Evolutionary conservation across 208 protist genomes (phyloP).

Genomic region (Vickermania ingenoplastis): DNA sequence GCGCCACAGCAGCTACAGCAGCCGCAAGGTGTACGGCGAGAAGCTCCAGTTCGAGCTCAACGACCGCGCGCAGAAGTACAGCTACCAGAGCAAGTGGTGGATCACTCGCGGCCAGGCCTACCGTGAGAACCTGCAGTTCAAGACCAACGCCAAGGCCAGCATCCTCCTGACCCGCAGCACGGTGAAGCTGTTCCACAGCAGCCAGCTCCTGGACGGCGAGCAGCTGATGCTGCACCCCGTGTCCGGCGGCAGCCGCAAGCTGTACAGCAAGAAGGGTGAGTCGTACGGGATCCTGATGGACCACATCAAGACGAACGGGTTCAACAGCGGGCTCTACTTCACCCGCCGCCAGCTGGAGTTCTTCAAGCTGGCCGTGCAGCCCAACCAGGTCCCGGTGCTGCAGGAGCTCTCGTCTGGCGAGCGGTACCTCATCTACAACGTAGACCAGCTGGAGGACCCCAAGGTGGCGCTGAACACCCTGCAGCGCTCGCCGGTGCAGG

Average conservation of each 20-base stretch:
- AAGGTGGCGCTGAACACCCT: slow-evolving; percentile 71
- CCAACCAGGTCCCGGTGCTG: slow-evolving; percentile 45
- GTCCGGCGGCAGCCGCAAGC: slow-evolving; percentile 59
- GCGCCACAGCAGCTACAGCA: slow-evolving; percentile 84
- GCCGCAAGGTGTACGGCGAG: slow-evolving; percentile 69
- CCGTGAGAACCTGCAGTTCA: slow-evolving; percentile 77
- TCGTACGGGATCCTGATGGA: slow-evolving; percentile 40
- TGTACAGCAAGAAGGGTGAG: slow-evolving; percentile 66
- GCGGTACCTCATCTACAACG: slow-evolving; percentile 78
- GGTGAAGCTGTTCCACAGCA: slow-evolving; percentile 70
- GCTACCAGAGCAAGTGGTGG: slow-evolving; percentile 82
- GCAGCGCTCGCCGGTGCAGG: slow-evolving; percentile 60
- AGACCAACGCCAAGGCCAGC: slow-evolving; percentile 46
- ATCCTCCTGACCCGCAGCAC: slow-evolving; percentile 63
- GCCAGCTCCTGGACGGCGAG: slow-evolving; percentile 66
- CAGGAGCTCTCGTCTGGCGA: slow-evolving; percentile 60
- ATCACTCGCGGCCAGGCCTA: slow-evolving; percentile 57
- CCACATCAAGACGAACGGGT: slow-evolving; percentile 73
- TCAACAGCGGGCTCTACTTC: slow-evolving; percentile 87
- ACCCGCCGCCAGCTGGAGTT: slow-evolving; percentile 74
- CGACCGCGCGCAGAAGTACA: slow-evolving; percentile 76
- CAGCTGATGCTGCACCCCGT: slow-evolving; percentile 61
- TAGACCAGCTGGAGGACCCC: slow-evolving; percentile 83
- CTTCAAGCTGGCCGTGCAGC: slow-evolving; percentile 69
- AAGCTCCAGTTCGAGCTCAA: slow-evolving; percentile 83